Conservation (phyloP, 2,329 filamentous ascomycete species). For the Knoxdaviesia capensis region DNA sequence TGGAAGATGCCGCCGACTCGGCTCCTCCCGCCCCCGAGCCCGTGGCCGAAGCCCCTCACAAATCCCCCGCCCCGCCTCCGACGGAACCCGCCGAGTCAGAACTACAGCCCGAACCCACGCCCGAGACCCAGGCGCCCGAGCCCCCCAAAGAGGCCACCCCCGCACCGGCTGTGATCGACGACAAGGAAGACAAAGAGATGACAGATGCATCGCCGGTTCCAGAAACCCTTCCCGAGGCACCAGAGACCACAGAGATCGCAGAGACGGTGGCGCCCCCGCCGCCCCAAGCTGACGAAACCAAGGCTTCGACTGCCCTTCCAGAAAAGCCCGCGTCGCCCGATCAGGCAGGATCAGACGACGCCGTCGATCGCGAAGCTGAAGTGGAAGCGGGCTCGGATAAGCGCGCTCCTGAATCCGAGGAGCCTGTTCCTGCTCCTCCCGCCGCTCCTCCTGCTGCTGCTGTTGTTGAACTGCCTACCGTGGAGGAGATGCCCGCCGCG, state of each 20-base stretch:
- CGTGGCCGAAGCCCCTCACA: not conserved
- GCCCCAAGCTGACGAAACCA: too few relatives aligned
- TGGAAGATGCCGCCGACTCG: not conserved
- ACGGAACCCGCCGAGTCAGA: not conserved
- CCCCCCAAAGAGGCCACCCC: not conserved
- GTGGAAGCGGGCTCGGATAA: not conserved
- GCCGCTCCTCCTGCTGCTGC: not conserved
- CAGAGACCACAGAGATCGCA: constrained; percentile 6
- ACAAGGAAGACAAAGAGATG: constrained; percentile 5
- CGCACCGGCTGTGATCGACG: not conserved
- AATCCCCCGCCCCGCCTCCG: too few relatives aligned
- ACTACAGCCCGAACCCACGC: not conserved
- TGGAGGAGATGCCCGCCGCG: too few relatives aligned
- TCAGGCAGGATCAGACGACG: not conserved
- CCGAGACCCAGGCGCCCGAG: not conserved
- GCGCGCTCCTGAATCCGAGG: not conserved
- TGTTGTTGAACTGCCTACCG: not conserved
- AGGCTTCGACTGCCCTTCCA: too few relatives aligned
- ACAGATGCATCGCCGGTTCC: constrained; percentile 4
- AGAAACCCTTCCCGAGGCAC: constrained; percentile 7
- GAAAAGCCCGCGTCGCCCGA: too few relatives aligned
- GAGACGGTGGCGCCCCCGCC: not conserved
- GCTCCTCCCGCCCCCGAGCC: not conserved
- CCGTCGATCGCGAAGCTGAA: not conserved
- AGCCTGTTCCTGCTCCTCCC: not conserved